Evolutionary conservation across 495 filamentous ascomycete species (phyloP).

Genomic region (Annulohypoxylon nitens): DNA sequence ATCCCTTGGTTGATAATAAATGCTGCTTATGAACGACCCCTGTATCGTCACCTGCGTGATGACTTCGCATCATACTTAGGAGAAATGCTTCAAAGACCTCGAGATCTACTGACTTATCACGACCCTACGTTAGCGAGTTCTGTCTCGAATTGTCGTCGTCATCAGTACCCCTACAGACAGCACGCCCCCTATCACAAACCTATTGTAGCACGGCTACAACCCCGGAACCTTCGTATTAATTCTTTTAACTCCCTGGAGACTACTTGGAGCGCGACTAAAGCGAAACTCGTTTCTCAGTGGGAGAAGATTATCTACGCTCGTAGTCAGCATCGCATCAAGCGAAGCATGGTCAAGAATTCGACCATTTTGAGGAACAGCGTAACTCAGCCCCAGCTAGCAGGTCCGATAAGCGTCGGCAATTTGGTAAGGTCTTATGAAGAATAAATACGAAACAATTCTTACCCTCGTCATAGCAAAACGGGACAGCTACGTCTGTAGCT

Average conservation of each 20-base stretch:
- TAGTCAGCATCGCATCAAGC: slow-evolving; percentile 40
- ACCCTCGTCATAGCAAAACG: slow-evolving; percentile 34
- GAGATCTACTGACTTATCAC: slow-evolving; percentile 37
- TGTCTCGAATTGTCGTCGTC: slow-evolving; percentile 16
- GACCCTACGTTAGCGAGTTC: slow-evolving; percentile 25
- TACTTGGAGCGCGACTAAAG: slow-evolving; percentile 41
- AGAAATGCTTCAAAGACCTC: slow-evolving; percentile 53
- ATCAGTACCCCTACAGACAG: slow-evolving; percentile 19
- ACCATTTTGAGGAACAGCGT: slow-evolving; percentile 34
- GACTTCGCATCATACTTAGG: slow-evolving; percentile 45
- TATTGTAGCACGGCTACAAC: slow-evolving; percentile 25
- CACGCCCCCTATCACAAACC: slow-evolving; percentile 11
- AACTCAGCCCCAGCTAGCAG: slow-evolving; percentile 25
- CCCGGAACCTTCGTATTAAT: slow-evolving; percentile 16
- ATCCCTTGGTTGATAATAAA: slow-evolving; percentile 35
- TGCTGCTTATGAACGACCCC: slow-evolving; percentile 37
- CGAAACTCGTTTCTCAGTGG: slow-evolving; percentile 46
- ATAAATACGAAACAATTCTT: slow-evolving; percentile 30
- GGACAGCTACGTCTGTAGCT: slow-evolving; percentile 12
- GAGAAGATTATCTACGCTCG: slow-evolving; percentile 25
- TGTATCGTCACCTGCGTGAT: slow-evolving; percentile 46
- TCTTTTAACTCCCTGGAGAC: slow-evolving; percentile 27
- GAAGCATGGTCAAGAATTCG: slow-evolving; percentile 50
- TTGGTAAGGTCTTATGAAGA: slow-evolving; percentile 39
- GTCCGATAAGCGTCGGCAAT: slow-evolving; percentile 38